Conservation (phyloP, 768 basidiomycete genomes). For the Rhodotorula babjevae region DNA sequence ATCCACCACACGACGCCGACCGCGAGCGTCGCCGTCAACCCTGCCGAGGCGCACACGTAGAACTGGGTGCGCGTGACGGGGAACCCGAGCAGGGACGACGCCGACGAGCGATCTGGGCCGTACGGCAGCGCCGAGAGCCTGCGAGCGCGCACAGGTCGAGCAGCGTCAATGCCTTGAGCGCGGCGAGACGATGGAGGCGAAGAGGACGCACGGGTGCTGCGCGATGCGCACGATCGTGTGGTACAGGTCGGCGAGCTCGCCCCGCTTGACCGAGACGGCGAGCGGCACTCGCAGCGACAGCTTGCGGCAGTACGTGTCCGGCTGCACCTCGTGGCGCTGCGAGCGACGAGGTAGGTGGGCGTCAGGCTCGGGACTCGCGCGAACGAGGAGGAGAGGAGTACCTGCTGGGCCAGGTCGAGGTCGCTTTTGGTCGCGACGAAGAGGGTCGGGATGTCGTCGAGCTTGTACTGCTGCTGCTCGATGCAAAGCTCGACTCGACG, state of each 20-base stretch:
- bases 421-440: slow-evolving; percentile 99
- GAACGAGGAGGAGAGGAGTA: no score
- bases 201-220: slow-evolving; percentile 65
- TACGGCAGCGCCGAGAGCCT: slow-evolving; percentile 28
- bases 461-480: slow-evolving; percentile 85
- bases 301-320: slow-evolving; percentile 90
- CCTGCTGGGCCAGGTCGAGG: slow-evolving; percentile 91
- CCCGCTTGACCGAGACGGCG: slow-evolving; percentile 81
- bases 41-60: slow-evolving; percentile 1
- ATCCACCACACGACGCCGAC: slow-evolving; percentile 14
- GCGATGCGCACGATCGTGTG: slow-evolving; percentile 77
- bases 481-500: no score
- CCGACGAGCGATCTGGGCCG: slow-evolving; percentile 18
- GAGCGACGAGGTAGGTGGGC: no score
- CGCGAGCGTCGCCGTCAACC: slow-evolving; percentile 1
- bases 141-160: neutral
- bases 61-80: slow-evolving; percentile 8
- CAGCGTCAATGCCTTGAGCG: no score
- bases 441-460: slow-evolving; percentile 89
- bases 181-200: slow-evolving; percentile 4
- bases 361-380: no score
- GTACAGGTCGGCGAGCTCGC: slow-evolving; percentile 79
- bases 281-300: slow-evolving; percentile 88
- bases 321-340: slow-evolving; percentile 94
- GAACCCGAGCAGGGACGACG: slow-evolving; percentile 24